These are phyloP conservation scores for Amauroascus niger DNA, from an alignment of 2,329 filamentous ascomycete genomes.

Conservation along the genomic window DNA sequence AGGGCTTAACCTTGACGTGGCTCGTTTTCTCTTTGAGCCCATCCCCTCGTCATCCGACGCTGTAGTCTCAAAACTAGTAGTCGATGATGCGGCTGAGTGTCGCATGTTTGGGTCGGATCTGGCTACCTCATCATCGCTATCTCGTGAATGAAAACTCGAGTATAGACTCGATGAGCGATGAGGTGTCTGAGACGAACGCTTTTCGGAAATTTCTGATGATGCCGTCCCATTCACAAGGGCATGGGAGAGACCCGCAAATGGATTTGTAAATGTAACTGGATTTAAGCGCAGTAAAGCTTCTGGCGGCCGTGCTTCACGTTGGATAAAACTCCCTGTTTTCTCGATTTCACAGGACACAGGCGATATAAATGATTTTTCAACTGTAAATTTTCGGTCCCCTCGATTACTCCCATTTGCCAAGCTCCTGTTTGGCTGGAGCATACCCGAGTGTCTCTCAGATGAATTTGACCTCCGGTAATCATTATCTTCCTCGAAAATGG, in stretches of 20 bases:
- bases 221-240: conserved; percentile 2
- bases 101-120: neutral
- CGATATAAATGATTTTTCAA: neutral
- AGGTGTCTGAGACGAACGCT: neutral
- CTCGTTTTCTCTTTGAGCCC: neutral
- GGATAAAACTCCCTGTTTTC: neutral
- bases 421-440: neutral
- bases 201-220: neutral
- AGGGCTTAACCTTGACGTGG: neutral
- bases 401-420: neutral
- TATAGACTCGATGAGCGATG: neutral
- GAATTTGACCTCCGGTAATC: conserved; percentile 1
- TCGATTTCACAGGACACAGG: neutral
- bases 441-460: neutral
- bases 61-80: conserved; percentile 8
- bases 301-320: neutral
- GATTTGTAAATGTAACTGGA: neutral
- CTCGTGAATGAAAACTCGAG: neutral
- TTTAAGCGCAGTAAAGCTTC: neutral
- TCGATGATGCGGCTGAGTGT: conserved; percentile 5
- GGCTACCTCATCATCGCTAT: neutral
- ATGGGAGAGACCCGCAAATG: neutral
- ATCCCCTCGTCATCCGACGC: conserved; percentile 5
- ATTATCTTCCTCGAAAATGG: conserved; percentile 10
- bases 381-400: neutral